phyloP scores from a whole-genome alignment of 306 rosid genomes.

The Quercus ilex region DNA sequence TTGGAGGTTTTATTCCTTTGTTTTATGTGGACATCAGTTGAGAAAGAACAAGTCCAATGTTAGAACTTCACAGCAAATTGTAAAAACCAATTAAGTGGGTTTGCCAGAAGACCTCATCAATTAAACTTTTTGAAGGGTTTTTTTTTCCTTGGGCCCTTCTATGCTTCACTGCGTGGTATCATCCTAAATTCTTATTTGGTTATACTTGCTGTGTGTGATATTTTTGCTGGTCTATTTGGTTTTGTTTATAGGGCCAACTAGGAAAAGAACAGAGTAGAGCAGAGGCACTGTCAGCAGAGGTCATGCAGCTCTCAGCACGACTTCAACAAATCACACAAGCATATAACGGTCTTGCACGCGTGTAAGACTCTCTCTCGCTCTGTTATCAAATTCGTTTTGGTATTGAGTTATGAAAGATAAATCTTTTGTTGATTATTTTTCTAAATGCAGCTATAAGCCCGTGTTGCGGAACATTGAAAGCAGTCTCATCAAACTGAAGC shows the following conservation, averaged over 20 bases:
- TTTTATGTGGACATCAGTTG: conserved; percentile 9
- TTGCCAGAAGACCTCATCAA: not conserved
- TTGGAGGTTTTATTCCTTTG: conserved; percentile 3
- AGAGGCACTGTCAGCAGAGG: conserved; percentile 79
- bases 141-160: not conserved
- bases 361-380: conserved; percentile 44
- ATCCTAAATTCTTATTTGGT: not conserved
- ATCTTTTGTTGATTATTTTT: conserved; percentile 16
- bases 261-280: conserved; percentile 84
- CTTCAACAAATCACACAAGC: conserved; percentile 89
- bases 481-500: conserved; percentile 75
- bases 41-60: not conserved
- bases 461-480: conserved; percentile 83
- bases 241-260: conserved; percentile 53
- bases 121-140: not conserved
- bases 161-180: not conserved
- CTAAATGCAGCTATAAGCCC: conserved; percentile 68
- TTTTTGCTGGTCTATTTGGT: conserved; percentile 19
- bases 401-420: not conserved
- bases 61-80: conserved; percentile 2
- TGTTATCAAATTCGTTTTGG: conserved; percentile 1
- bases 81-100: not conserved
- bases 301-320: conserved; percentile 80
- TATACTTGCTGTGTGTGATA: not conserved
- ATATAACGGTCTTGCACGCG: conserved; percentile 62